Base-by-base conservation (phyloP, 805 yeast genomes). In the Ogataea henricii region DNA sequence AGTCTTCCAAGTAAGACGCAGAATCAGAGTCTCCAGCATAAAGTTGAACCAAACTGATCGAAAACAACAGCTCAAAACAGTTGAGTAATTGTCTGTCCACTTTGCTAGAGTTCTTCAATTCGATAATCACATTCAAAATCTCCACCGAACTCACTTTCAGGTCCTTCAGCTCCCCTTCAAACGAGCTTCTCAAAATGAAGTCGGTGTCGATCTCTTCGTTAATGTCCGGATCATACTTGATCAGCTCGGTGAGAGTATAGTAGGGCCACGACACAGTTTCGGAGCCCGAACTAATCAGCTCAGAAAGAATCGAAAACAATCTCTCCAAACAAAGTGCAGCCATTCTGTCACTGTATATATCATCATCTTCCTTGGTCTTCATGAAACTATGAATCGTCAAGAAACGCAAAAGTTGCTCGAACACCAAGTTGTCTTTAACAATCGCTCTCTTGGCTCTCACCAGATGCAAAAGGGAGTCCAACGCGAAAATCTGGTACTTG, bases 1-100 rank as follows among this genome's bases (percentile, higher is more conserved):
- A 67, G 62, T 92, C 98, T 22, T 81, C 83, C 30, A 92, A 71
- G 14, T 89, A 82, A 27, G 81, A 73, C 6, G 87, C 79, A 0
- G 96, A 84, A 51, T 92, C 97, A 5, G 82, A 72, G 54, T 79
- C 89, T 20, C 91, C 95, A 46, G 82, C 71, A 60, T 83, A 90
- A 27, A 91, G 72, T 63, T 89, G 96, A 12, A 92, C 62, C 18
- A 90, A 66, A 3, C 85, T 84, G 77, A 87, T 80, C 0, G 96
- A 85, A 47, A 87, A 79, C 38, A 92, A 70, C 30, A 88, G 69
- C 64, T 89, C 95, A 59, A 92, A 85, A 36, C 52, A 83, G 62
- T 55, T 80, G 78, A 48, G 30, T 63, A 37, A 50, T 52, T 68
- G 40, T 20, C 35, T 33, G 40, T 59, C 64, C 7, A 51, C 41